A percentile compares a stretch with the other conserved stretches of the same genome.
Conservation (phyloP, 257 asterid species). For the Nicotiana obtusifolia region DNA sequence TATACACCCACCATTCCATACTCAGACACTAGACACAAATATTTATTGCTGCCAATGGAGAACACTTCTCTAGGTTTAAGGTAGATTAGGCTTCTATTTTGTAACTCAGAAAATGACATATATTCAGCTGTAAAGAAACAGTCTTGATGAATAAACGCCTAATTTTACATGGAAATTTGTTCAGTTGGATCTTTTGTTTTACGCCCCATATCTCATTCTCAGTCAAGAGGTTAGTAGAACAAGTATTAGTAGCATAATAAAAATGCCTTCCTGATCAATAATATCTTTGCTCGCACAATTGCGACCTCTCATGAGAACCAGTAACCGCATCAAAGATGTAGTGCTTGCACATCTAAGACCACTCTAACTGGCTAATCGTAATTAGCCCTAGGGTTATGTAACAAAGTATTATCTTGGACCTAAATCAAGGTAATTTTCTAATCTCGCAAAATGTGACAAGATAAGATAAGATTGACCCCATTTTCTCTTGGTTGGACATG, state of each 20-base stretch:
- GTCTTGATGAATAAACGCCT: neutral
- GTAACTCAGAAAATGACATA: conserved; percentile 3
- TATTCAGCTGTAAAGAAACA: neutral
- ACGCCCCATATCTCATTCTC: no score
- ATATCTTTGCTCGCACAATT: neutral
- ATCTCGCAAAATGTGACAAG: neutral
- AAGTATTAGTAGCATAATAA: neutral
- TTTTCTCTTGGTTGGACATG: neutral
- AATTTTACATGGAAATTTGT: neutral
- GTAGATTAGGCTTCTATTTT: neutral
- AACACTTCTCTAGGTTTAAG: neutral
- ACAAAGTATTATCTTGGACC: neutral
- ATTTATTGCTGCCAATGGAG: neutral
- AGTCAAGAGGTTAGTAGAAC: no score
- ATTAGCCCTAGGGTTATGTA: neutral
- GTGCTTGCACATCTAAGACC: neutral
- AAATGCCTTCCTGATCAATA: neutral
- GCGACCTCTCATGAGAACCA: neutral
- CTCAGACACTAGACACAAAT: neutral
- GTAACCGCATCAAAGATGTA: neutral
- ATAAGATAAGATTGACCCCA: neutral
- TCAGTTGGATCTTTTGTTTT: neutral
- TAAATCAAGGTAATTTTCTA: neutral
- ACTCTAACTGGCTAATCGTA: neutral
- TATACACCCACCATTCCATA: neutral